phyloP scores from a whole-genome alignment of 208 protist genomes.

The Tetramitus jugosus region DNA sequence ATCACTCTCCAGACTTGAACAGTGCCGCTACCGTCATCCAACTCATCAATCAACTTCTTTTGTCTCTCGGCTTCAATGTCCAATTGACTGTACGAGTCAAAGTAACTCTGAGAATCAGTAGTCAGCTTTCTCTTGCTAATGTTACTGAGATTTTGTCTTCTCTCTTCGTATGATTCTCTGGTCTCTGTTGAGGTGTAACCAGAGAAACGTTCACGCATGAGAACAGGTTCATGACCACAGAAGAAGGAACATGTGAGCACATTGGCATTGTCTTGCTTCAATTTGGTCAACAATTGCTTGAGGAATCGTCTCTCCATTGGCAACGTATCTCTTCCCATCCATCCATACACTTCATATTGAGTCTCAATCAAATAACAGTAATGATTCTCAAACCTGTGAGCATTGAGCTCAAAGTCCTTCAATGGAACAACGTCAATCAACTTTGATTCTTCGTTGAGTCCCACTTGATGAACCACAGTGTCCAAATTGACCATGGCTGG shows the following conservation, averaged over 20 bases:
- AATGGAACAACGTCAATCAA: background rate
- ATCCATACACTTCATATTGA: background rate
- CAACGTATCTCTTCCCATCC: background rate
- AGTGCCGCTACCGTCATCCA: background rate
- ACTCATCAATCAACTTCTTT: background rate
- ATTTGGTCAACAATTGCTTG: background rate
- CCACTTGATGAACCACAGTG: too few species aligned
- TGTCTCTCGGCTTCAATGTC: too few species aligned
- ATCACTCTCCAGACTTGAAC: conserved; percentile 10
- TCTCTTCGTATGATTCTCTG: background rate
- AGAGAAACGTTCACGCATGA: background rate
- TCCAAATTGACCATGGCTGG: too few species aligned
- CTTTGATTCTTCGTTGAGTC: too few species aligned
- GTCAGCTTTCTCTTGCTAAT: background rate
- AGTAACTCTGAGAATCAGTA: too few species aligned
- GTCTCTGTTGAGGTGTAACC: too few species aligned
- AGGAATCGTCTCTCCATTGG: background rate
- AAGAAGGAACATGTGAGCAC: background rate
- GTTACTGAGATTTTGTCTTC: background rate
- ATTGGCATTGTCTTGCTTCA: background rate
- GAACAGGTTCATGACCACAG: background rate
- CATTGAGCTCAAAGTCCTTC: background rate
- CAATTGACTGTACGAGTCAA: too few species aligned
- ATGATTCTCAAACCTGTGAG: background rate
- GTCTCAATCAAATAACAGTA: background rate